These are phyloP conservation scores for Alternaria postmessia DNA, from an alignment of 2,329 filamentous ascomycete species.

Conservation along the genomic window DNA sequence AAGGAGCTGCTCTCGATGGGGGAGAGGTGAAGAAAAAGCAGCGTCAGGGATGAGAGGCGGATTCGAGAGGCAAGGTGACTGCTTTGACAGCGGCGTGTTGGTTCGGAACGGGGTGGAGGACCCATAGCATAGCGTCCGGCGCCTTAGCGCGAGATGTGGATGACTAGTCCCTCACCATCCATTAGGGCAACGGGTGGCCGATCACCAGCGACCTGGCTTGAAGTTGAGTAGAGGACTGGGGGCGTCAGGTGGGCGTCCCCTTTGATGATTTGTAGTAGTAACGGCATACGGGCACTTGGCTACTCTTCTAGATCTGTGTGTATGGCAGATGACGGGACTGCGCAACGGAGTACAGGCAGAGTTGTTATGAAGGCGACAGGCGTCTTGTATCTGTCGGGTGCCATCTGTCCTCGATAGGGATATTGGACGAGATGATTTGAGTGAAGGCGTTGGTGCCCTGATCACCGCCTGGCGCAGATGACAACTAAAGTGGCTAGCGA, in stretches of 20 bases:
- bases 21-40: slow-evolving; percentile 4
- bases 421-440: background rate
- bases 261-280: background rate
- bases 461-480: slow-evolving; percentile 9
- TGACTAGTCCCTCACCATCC: slow-evolving; percentile 15
- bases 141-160: slow-evolving; percentile 12
- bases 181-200: slow-evolving; percentile 21
- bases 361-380: background rate
- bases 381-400: background rate
- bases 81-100: slow-evolving; percentile 19
- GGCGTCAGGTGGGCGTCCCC: background rate
- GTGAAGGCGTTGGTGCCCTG: slow-evolving; percentile 9
- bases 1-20: background rate
- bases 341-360: background rate
- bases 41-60: slow-evolving; percentile 6
- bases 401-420: slow-evolving; percentile 4
- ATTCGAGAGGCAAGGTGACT: slow-evolving; percentile 9
- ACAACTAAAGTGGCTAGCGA: slow-evolving; percentile 8
- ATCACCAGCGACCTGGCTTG: slow-evolving; percentile 9
- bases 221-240: background rate
- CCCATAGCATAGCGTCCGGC: slow-evolving; percentile 15
- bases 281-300: background rate
- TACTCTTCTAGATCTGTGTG: background rate
- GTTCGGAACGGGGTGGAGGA: slow-evolving; percentile 18
- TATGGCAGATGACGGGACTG: background rate